Evolutionary conservation across 1,284 basidiomycete species (phyloP).

Genomic region (Ceratobasidium sp.): DNA sequence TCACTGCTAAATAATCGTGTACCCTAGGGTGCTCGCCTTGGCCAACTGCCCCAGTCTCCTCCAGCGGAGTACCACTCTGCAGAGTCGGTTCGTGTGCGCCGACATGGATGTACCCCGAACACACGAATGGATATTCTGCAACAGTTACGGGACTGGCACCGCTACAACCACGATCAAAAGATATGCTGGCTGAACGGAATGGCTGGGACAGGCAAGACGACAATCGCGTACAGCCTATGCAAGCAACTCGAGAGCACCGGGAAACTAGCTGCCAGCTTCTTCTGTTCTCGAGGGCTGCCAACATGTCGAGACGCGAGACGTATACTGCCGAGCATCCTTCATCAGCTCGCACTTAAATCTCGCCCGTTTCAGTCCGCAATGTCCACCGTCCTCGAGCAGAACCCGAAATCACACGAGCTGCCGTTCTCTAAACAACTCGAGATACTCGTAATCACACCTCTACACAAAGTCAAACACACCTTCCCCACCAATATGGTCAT

Average conservation of each 20-base stretch:
- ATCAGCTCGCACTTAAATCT: background rate
- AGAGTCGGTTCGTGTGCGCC: background rate
- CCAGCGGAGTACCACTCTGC: background rate
- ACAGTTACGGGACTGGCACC: background rate
- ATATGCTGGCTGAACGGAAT: constrained; percentile 13
- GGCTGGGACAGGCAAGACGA: constrained; percentile 16
- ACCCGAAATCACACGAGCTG: background rate
- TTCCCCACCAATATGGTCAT: background rate
- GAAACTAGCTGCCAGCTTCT: constrained; percentile 12
- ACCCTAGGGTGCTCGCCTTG: background rate
- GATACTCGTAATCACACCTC: background rate
- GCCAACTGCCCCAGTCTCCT: background rate
- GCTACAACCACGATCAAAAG: background rate
- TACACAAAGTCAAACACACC: background rate
- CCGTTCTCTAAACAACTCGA: background rate
- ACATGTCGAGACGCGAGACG: background rate
- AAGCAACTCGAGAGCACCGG: background rate
- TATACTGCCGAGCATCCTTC: background rate
- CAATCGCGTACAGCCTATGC: constrained; percentile 12
- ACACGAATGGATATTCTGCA: background rate
- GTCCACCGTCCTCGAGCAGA: background rate
- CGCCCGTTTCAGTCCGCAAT: background rate
- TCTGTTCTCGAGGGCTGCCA: background rate
- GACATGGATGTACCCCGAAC: background rate
- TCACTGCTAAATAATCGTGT: background rate